These are phyloP conservation scores for Spergularia bocconei DNA, from an alignment of 148 eudicot species.

Conservation along the genomic window DNA sequence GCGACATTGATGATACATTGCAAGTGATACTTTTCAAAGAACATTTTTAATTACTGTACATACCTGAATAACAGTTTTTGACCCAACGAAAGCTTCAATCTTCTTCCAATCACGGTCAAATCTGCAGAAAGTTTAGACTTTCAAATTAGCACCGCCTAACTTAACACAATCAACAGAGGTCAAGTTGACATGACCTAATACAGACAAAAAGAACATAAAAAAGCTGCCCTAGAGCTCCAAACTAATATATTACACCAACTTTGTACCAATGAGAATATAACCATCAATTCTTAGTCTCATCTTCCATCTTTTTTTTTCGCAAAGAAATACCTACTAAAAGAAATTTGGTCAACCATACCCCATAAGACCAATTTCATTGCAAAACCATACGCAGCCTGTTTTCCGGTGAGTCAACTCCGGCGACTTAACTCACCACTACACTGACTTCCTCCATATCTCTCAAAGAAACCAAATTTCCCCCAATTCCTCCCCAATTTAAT, in stretches of 20 bases:
- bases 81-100: constrained; percentile 92
- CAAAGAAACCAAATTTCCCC: too few species aligned
- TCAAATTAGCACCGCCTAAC: background rate
- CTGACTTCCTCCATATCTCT: too few species aligned
- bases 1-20: too few species aligned
- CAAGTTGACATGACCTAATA: background rate
- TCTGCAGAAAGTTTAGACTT: constrained; percentile 34
- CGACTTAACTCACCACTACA: too few species aligned
- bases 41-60: constrained; percentile 1
- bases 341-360: too few species aligned
- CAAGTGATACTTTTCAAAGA: background rate
- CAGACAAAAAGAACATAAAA: background rate
- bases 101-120: constrained; percentile 99
- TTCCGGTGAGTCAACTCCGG: too few species aligned
- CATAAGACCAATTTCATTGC: too few species aligned
- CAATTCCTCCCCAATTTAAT: too few species aligned
- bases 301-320: background rate
- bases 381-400: too few species aligned
- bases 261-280: background rate
- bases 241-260: background rate
- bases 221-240: background rate
- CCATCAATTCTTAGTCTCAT: background rate
- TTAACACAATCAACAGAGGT: constrained; percentile 9
- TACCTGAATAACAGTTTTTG: constrained; percentile 96
- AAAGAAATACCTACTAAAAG: too few species aligned